Percentiles rank a stretch among this genome's conserved stretches.
These are phyloP conservation scores for Bipolaris bicolor DNA, from an alignment of 2,329 filamentous ascomycete species.

Conservation along the genomic window DNA sequence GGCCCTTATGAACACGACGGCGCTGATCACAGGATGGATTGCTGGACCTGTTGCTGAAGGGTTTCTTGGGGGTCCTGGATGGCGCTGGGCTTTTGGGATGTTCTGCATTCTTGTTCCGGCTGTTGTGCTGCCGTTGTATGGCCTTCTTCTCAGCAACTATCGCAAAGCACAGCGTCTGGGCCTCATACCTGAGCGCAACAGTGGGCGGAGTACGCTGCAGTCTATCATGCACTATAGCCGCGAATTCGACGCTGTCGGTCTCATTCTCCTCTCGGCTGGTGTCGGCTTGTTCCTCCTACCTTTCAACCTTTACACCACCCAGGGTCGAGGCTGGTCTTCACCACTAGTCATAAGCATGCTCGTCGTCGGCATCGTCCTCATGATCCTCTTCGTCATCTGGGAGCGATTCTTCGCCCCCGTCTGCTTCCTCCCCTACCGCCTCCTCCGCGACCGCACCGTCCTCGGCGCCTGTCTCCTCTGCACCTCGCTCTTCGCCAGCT, in stretches of 20 bases:
- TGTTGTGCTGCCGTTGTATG: constrained; percentile 64
- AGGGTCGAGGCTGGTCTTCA: constrained; percentile 29
- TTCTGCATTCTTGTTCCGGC: constrained; percentile 68
- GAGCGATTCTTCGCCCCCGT: constrained; percentile 47
- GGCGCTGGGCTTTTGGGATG: constrained; percentile 71
- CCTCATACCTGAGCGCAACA: constrained; percentile 51
- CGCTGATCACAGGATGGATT: constrained; percentile 30
- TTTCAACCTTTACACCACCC: constrained; percentile 58
- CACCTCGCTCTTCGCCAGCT: constrained; percentile 37
- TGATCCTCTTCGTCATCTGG: constrained; percentile 45
- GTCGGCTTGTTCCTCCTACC: constrained; percentile 70
- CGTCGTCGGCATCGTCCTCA: constrained; percentile 41
- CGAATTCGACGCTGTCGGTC: constrained; percentile 68
- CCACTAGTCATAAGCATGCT: constrained; percentile 46
- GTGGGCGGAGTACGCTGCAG: constrained; percentile 55
- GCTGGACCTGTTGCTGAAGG: constrained; percentile 23
- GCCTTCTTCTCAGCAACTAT: constrained; percentile 62
- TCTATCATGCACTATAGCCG: constrained; percentile 60
- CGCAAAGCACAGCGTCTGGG: constrained; percentile 63
- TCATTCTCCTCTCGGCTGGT: constrained; percentile 64
- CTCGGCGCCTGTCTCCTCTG: constrained; percentile 58
- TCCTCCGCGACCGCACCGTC: constrained; percentile 47
- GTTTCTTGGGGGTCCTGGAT: constrained; percentile 58
- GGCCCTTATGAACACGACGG: constrained; percentile 48
- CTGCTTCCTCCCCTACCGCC: constrained; percentile 50